phyloP scores from a whole-genome alignment of 257 asterid genomes.

The Leonotis leonurus region DNA sequence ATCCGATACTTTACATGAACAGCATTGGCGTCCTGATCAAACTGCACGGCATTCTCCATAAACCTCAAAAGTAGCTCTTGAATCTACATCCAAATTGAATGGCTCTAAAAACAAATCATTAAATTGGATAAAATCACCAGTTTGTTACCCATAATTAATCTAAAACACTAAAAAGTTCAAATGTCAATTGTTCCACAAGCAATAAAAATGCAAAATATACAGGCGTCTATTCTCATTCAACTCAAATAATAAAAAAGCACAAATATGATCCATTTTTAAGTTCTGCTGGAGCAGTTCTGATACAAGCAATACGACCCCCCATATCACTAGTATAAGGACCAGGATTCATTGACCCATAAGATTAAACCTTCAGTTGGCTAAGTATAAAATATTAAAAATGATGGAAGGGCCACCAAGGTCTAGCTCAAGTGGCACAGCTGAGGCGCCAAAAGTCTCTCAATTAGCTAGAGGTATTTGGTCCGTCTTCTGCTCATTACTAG shows the following conservation, averaged over 20 bases:
- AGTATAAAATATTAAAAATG: not conserved
- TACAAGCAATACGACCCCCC: not conserved
- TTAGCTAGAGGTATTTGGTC: no score
- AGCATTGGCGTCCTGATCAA: slow-evolving; percentile 44
- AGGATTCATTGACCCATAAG: not conserved
- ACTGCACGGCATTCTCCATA: slow-evolving; percentile 66
- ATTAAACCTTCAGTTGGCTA: not conserved
- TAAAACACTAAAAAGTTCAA: slow-evolving; percentile 3
- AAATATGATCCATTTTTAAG: not conserved
- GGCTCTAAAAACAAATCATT: slow-evolving; percentile 47
- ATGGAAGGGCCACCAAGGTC: no score
- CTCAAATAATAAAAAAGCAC: not conserved
- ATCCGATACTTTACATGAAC: slow-evolving; percentile 47
- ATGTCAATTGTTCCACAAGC: slow-evolving; percentile 2
- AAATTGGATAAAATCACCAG: slow-evolving; percentile 32
- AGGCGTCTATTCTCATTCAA: not conserved
- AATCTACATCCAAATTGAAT: slow-evolving; percentile 73
- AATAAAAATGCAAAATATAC: not conserved
- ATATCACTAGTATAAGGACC: not conserved
- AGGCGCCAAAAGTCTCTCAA: no score
- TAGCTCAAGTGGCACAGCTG: no score
- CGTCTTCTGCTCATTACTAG: no score
- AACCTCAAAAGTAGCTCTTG: slow-evolving; percentile 64
- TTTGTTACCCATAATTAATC: not conserved
- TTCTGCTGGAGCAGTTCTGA: not conserved